A percentile compares a stretch with the other conserved stretches of the same genome.
Evolutionary conservation across 2,329 filamentous ascomycete species (phyloP).

Genomic region (Berkeleyomyces basicola): DNA sequence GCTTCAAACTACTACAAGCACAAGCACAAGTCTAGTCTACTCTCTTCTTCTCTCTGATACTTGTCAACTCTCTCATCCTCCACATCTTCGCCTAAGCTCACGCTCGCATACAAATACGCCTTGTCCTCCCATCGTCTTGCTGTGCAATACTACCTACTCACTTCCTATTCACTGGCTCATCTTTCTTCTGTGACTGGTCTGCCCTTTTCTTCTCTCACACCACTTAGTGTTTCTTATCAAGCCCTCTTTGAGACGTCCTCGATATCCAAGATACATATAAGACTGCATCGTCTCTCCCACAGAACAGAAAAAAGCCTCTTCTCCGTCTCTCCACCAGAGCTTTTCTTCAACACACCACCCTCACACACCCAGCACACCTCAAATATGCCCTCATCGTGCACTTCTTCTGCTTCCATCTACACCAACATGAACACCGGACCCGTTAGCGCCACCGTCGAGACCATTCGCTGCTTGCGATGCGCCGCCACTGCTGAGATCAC

Average conservation of each 20-base stretch:
- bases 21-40: background rate
- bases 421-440: slow-evolving; percentile 32
- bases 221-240: background rate
- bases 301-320: background rate
- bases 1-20: background rate
- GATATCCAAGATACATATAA: background rate
- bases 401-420: slow-evolving; percentile 19
- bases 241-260: background rate
- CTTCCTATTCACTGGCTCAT: background rate
- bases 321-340: background rate
- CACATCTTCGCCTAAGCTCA: background rate
- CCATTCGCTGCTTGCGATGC: slow-evolving; percentile 47
- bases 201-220: background rate
- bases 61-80: background rate
- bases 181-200: background rate
- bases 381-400: slow-evolving; percentile 27
- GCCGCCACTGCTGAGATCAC: slow-evolving; percentile 43
- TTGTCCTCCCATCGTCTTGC: background rate
- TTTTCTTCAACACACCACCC: background rate
- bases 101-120: background rate
- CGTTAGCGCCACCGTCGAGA: slow-evolving; percentile 37
- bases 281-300: background rate
- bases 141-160: background rate
- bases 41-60: background rate
- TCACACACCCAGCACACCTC: slow-evolving; percentile 18